Conservation (phyloP, 1,284 basidiomycete species). For the Laetiporus sulphureus region DNA sequence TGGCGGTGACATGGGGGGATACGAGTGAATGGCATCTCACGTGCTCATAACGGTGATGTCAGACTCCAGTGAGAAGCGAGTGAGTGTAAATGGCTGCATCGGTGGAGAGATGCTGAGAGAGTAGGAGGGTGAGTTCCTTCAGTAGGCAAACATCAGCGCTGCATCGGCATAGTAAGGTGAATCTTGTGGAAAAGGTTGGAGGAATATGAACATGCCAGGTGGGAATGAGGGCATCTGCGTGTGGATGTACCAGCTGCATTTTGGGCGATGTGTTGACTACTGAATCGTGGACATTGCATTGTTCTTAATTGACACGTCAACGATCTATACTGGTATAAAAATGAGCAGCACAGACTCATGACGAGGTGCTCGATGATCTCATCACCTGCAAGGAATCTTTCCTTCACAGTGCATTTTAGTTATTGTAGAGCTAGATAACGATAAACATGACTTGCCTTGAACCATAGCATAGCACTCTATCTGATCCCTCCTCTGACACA, state of each 20-base stretch:
- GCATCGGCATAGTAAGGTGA: constrained; percentile 55
- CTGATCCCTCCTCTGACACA: constrained; percentile 49
- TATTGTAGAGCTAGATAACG: not conserved
- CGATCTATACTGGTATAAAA: constrained; percentile 1
- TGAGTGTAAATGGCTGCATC: constrained; percentile 4
- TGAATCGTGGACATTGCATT: constrained; percentile 54
- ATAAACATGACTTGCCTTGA: constrained; percentile 49
- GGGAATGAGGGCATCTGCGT: constrained; percentile 61
- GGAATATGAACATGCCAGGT: constrained; percentile 54
- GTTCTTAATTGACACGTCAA: constrained; percentile 36
- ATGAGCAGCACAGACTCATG: constrained; percentile 32
- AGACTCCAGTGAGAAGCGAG: constrained; percentile 25
- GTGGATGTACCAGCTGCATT: constrained; percentile 76
- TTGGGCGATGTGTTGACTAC: constrained; percentile 71
- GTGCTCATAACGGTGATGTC: constrained; percentile 26
- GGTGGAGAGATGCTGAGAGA: constrained; percentile 8
- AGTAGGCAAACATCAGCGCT: constrained; percentile 55
- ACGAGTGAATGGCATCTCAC: constrained; percentile 44
- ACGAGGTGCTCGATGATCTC: constrained; percentile 71
- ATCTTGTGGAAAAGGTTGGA: constrained; percentile 48
- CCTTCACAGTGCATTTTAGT: constrained; percentile 35
- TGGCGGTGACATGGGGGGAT: constrained; percentile 57
- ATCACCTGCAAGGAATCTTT: constrained; percentile 62
- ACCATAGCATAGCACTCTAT: constrained; percentile 65
- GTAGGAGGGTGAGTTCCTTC: constrained; percentile 36